phyloP scores from a whole-genome alignment of 176 grass and related monocot genomes.

The Aechmea fasciata region DNA sequence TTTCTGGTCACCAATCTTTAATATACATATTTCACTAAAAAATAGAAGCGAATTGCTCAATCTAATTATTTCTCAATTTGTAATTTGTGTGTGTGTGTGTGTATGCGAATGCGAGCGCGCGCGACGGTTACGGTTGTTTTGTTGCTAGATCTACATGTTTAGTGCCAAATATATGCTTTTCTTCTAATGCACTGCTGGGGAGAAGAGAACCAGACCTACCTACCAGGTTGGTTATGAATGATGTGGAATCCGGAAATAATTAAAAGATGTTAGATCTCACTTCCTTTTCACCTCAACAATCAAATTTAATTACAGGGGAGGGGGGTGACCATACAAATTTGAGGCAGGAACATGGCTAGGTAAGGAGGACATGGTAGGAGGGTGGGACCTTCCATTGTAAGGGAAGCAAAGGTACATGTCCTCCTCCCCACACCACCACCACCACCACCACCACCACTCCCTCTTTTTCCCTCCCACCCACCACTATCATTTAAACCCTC shows the following conservation, averaged over 20 bases:
- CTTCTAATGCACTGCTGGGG: too few relatives aligned
- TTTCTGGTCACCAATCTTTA: too few relatives aligned
- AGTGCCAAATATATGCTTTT: too few relatives aligned
- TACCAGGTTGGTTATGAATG: not conserved
- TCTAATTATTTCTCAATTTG: too few relatives aligned
- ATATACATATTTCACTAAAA: too few relatives aligned
- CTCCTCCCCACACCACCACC: slow-evolving; percentile 15
- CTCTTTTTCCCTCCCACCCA: not conserved
- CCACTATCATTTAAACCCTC: slow-evolving; percentile 9
- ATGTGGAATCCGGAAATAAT: not conserved
- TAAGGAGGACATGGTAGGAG: slow-evolving; percentile 30
- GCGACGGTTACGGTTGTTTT: too few relatives aligned
- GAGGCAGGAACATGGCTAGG: slow-evolving; percentile 21
- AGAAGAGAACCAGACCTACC: fast-evolving
- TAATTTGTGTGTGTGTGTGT: too few relatives aligned
- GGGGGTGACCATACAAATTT: slow-evolving; percentile 11
- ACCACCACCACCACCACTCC: slow-evolving; percentile 13
- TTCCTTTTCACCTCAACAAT: not conserved
- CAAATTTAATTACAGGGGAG: slow-evolving; percentile 22
- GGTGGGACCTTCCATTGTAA: slow-evolving; percentile 47
- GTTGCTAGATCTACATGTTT: too few relatives aligned
- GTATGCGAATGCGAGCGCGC: too few relatives aligned
- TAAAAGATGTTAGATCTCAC: not conserved
- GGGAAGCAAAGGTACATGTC: slow-evolving; percentile 56
- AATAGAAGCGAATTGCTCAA: too few relatives aligned